phyloP scores from a whole-genome alignment of 176 grass and related monocot genomes.

The Oryza meridionalis region DNA sequence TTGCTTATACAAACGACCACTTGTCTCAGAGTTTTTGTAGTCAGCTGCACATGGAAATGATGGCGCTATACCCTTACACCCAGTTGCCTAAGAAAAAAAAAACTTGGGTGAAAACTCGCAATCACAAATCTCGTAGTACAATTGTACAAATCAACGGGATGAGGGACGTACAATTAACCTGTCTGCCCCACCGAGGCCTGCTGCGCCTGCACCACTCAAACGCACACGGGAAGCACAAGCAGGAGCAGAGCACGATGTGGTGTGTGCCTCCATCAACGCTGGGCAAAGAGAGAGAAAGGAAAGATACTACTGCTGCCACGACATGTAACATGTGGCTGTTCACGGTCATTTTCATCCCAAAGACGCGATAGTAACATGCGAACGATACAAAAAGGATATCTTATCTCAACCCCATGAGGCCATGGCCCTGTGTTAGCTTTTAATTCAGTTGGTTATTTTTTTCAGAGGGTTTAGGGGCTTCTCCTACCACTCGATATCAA shows the following conservation, averaged over 20 bases:
- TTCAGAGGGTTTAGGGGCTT: no score
- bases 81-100: not conserved
- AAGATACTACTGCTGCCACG: not conserved
- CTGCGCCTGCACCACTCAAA: not conserved
- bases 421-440: no score
- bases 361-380: not conserved
- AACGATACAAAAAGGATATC: not conserved
- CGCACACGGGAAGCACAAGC: not conserved
- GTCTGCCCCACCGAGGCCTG: no score
- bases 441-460: no score
- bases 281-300: no score
- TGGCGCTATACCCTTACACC: no score
- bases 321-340: conserved; percentile 22
- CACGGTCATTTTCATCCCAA: not conserved
- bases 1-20: not conserved
- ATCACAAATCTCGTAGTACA: not conserved
- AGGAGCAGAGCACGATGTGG: not conserved
- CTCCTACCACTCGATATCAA: no score
- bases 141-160: not conserved
- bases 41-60: not conserved
- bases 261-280: not conserved
- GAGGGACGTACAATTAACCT: no score
- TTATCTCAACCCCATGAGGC: no score
- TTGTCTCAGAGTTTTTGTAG: not conserved
- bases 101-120: not conserved